These are phyloP conservation scores for Ogataea methanolica DNA, from an alignment of 805 yeast species.

Conservation along the genomic window DNA sequence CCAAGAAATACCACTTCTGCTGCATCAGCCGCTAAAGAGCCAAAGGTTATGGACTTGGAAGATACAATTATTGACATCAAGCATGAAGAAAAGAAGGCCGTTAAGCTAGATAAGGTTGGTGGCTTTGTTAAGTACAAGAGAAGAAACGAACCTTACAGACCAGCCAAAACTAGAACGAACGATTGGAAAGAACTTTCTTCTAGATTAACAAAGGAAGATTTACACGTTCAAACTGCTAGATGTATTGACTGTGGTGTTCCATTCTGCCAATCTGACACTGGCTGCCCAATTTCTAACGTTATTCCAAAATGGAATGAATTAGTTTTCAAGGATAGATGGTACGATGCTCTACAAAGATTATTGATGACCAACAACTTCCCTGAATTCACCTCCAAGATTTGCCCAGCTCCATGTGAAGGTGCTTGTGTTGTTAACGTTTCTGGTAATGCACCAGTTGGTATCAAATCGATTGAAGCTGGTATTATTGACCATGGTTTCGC, in stretches of 20 bases:
- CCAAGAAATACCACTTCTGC: constrained; percentile 38
- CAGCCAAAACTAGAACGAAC: constrained; percentile 65
- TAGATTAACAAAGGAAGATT: constrained; percentile 79
- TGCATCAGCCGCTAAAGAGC: constrained; percentile 47
- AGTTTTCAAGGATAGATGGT: constrained; percentile 93
- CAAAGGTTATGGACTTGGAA: constrained; percentile 83
- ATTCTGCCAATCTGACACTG: constrained; percentile 96
- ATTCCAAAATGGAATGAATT: constrained; percentile 98
- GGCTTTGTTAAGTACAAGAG: constrained; percentile 95
- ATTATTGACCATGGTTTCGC: constrained; percentile 95
- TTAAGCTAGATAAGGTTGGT: constrained; percentile 70
- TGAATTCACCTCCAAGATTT: constrained; percentile 95
- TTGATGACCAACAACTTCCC: constrained; percentile 98
- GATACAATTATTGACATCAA: constrained; percentile 74
- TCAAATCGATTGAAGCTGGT: constrained; percentile 92
- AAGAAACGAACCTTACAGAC: constrained; percentile 81
- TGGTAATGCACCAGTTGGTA: constrained; percentile 92
- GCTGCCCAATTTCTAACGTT: constrained; percentile 95
- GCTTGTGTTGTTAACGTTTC: constrained; percentile 84
- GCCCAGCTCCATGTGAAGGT: constrained; percentile 99
- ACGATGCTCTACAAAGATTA: constrained; percentile 84
- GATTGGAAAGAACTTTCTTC: constrained; percentile 92
- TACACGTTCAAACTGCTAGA: constrained; percentile 89
- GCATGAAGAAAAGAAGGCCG: constrained; percentile 58
- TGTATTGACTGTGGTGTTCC: constrained; percentile 99